A percentile compares a stretch with the other conserved stretches of the same genome.
Evolutionary conservation across 805 yeast species (phyloP).

Genomic region (Pichia deserticola): DNA sequence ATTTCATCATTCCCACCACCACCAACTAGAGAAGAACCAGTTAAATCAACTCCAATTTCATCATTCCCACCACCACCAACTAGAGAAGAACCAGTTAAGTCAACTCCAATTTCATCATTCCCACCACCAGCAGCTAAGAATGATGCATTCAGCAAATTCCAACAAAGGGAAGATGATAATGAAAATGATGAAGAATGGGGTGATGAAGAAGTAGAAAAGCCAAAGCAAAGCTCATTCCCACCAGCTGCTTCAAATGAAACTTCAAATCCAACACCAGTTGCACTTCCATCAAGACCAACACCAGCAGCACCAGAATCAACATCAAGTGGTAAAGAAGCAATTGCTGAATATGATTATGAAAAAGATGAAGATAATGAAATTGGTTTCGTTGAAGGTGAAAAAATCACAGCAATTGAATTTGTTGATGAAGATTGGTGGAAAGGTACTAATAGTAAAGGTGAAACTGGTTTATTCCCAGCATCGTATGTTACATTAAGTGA

Average conservation of each 20-base stretch:
- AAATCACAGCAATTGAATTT: constrained; percentile 56
- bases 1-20: constrained; percentile 8
- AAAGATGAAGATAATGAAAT: constrained; percentile 75
- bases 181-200: constrained; percentile 9
- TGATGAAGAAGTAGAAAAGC: constrained; percentile 16
- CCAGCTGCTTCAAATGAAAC: background rate
- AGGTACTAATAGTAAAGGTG: constrained; percentile 32
- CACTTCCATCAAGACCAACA: constrained; percentile 1
- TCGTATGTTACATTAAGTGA: constrained; percentile 39
- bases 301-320: constrained; percentile 11
- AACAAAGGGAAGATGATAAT: constrained; percentile 19
- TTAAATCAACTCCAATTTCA: background rate
- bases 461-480: constrained; percentile 51
- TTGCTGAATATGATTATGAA: constrained; percentile 75
- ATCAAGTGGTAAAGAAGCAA: constrained; percentile 37
- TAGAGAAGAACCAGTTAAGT: background rate
- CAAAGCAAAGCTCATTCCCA: background rate
- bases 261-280: constrained; percentile 13
- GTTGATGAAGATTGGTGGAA: constrained; percentile 72
- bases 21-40: constrained; percentile 13
- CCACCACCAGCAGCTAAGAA: constrained; percentile 6
- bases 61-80: constrained; percentile 9
- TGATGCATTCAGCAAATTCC: constrained; percentile 12
- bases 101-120: constrained; percentile 10
- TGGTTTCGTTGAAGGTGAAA: constrained; percentile 58